Percentiles rank a stretch among this genome's conserved stretches.
These are phyloP conservation scores for Boletus reticulatus DNA, from an alignment of 768 basidiomycete species.

Conservation along the genomic window DNA sequence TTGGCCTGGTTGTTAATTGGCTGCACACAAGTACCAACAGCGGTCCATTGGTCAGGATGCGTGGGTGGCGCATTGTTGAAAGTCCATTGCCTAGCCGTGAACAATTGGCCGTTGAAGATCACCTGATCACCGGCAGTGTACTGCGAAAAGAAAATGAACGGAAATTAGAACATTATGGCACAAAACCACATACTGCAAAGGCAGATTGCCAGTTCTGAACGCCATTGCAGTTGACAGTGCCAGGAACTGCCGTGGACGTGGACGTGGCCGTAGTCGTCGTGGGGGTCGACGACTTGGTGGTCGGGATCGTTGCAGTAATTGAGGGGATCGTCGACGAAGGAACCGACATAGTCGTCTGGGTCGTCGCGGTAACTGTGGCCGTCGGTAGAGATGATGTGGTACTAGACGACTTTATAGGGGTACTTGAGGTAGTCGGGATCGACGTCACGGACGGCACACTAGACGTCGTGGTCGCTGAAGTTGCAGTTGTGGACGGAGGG, in stretches of 20 bases:
- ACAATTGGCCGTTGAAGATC: conserved; percentile 23
- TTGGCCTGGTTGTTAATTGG: conserved; percentile 24
- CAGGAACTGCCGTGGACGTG: background rate
- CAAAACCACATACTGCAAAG: conserved; percentile 15
- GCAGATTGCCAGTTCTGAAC: conserved; percentile 23
- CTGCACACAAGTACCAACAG: conserved; percentile 9
- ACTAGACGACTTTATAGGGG: too few species aligned
- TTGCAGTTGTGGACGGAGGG: background rate
- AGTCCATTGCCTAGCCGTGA: conserved; percentile 26
- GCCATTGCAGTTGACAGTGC: conserved; percentile 8
- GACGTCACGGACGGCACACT: too few species aligned
- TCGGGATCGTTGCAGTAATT: background rate
- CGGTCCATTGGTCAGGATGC: conserved; percentile 18
- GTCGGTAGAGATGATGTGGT: too few species aligned
- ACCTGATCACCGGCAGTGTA: conserved; percentile 22
- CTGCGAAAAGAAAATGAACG: conserved; percentile 10
- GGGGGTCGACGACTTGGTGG: too few species aligned
- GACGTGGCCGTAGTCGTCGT: background rate
- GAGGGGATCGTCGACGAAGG: background rate
- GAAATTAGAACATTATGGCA: fast-evolving
- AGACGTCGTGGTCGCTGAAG: too few species aligned
- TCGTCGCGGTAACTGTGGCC: too few species aligned
- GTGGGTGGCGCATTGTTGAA: conserved; percentile 17
- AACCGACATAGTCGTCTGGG: too few species aligned
- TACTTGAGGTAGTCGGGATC: too few species aligned